phyloP scores from a whole-genome alignment of 345 rosid species.

The Psidium friedrichsthalianum region DNA sequence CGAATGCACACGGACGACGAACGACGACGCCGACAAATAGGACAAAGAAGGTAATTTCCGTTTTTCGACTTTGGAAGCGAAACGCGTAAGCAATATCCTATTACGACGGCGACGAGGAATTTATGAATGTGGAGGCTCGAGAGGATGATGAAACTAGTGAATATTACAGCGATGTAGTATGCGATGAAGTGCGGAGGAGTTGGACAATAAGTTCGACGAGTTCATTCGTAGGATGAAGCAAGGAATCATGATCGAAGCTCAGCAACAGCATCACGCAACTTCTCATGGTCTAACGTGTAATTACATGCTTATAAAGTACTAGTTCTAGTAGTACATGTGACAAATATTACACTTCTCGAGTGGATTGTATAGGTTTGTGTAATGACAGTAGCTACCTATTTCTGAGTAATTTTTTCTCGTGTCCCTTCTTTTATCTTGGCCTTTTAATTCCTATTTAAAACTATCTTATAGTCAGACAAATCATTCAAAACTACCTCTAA shows the following conservation, averaged over 20 bases:
- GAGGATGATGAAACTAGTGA: background rate
- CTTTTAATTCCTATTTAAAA: background rate
- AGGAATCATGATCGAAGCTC: slow-evolving; percentile 57
- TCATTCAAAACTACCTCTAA: background rate
- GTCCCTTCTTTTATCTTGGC: background rate
- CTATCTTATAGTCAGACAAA: background rate
- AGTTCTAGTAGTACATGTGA: background rate
- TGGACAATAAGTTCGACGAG: slow-evolving; percentile 81
- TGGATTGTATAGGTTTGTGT: background rate
- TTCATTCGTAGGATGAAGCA: slow-evolving; percentile 81
- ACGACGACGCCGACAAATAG: background rate
- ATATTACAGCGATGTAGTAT: background rate
- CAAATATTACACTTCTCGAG: background rate
- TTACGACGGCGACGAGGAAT: background rate
- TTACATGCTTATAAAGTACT: background rate
- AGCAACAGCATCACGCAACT: slow-evolving; percentile 30
- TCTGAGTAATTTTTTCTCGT: background rate
- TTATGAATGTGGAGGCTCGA: background rate
- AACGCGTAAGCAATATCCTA: background rate
- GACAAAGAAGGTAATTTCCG: background rate
- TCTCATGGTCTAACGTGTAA: slow-evolving; percentile 3
- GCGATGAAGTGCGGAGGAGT: slow-evolving; percentile 53
- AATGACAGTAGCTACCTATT: background rate
- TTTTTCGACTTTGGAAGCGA: background rate
- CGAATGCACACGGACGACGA: background rate